phyloP scores from a whole-genome alignment of 2,329 filamentous ascomycete genomes.

The Xylaria sp. region DNA sequence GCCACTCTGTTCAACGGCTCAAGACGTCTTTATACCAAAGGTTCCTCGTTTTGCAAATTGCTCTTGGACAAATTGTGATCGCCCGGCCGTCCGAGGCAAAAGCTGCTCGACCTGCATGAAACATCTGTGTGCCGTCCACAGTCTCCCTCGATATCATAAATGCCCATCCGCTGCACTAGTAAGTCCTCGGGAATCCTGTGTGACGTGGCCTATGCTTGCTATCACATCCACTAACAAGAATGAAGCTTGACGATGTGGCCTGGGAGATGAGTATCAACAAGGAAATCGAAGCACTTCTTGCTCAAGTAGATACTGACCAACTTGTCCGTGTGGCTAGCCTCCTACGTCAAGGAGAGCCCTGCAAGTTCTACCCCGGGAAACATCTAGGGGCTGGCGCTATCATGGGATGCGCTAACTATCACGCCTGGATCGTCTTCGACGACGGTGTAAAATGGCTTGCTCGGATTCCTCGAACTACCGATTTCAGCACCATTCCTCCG shows the following conservation, averaged over 20 bases:
- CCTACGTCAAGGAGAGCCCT: conserved; percentile 31
- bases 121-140: conserved; percentile 31
- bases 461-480: conserved; percentile 19
- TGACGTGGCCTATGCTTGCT: not conserved
- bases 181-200: not conserved
- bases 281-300: conserved; percentile 26
- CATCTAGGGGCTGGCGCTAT: conserved; percentile 19
- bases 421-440: conserved; percentile 28
- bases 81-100: conserved; percentile 24
- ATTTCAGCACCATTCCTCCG: conserved; percentile 16
- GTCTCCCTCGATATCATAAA: conserved; percentile 27
- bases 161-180: conserved; percentile 15
- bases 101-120: conserved; percentile 25
- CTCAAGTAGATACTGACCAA: conserved; percentile 20
- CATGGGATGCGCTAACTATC: conserved; percentile 29
- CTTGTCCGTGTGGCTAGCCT: conserved; percentile 35
- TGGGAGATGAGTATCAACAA: conserved; percentile 25
- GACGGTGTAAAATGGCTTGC: conserved; percentile 31
- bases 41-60: conserved; percentile 31
- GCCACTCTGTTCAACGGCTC: not conserved
- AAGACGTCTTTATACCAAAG: not conserved
- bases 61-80: conserved; percentile 16
- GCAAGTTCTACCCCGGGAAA: conserved; percentile 37
- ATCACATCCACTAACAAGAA: conserved; percentile 14
- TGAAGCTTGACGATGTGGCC: conserved; percentile 24